Evolutionary conservation across 78 protist genomes (phyloP).

Genomic region (Dictyostelium brefeldianum): DNA sequence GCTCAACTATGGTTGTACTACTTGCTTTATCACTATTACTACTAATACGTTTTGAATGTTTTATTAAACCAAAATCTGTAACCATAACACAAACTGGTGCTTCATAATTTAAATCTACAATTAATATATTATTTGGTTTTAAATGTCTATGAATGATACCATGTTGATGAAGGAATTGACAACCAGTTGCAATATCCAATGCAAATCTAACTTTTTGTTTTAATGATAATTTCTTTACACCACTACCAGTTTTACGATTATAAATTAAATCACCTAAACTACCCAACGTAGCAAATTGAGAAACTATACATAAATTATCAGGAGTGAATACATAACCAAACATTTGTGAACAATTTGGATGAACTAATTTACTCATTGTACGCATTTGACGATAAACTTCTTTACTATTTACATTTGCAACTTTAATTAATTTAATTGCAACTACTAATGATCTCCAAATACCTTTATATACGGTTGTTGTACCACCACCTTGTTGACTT

Average conservation of each 20-base stretch:
- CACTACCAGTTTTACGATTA: not conserved
- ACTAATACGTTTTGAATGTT: too few species aligned
- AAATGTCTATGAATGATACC: slow-evolving; percentile 22
- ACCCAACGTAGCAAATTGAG: slow-evolving; percentile 26
- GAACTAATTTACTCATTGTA: not conserved
- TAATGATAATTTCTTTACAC: not conserved
- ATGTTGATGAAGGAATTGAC: slow-evolving; percentile 40
- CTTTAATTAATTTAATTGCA: slow-evolving; percentile 40
- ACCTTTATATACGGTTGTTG: slow-evolving; percentile 18
- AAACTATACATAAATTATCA: slow-evolving; percentile 1
- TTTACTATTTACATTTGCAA: not conserved
- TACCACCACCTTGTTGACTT: slow-evolving; percentile 28
- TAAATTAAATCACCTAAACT: not conserved
- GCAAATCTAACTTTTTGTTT: slow-evolving; percentile 30
- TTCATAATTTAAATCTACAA: not conserved
- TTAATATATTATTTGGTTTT: slow-evolving; percentile 3
- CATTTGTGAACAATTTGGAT: slow-evolving; percentile 26
- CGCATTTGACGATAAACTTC: slow-evolving; percentile 12
- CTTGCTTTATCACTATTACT: too few species aligned
- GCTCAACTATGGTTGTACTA: too few species aligned
- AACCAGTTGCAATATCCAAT: slow-evolving; percentile 66
- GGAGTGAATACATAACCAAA: not conserved
- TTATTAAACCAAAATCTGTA: slow-evolving; percentile 42
- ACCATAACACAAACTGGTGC: slow-evolving; percentile 10
- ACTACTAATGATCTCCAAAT: slow-evolving; percentile 51